Base-by-base conservation (phyloP, 1,284 basidiomycete genomes). In the Moniliella sp. region DNA sequence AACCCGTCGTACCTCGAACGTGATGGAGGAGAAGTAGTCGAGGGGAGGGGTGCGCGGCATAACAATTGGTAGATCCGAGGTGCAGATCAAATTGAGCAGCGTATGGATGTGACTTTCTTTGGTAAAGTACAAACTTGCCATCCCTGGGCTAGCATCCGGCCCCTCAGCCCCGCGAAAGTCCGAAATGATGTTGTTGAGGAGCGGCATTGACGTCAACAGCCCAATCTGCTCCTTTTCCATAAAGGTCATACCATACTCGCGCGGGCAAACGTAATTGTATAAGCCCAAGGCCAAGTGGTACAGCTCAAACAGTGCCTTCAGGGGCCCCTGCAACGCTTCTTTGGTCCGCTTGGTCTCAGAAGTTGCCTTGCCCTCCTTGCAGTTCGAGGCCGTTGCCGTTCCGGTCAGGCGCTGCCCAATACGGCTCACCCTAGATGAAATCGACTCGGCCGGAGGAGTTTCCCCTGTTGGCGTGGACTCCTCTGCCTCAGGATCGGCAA, bases 1-100 rank as follows among this genome's bases (percentile, higher is more conserved):
- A n/a, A n/a, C n/a, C n/a, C n/a, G n/a, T n/a, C n/a, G 94, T 23
- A 99, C 69, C 64, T 97, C 91, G 52, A 94, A 73, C 57, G 78
- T 83, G 44, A 91, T 82, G 53, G 83, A 79, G 0, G 80, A 82
- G 78, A 77, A 78, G 57, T 97, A 97, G 64, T 97, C 91, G 25
- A 97, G 69, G 8, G 94, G 86, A 11, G 86, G 86, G 35, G 88
- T 83, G 30, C 80, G 73, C 25, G 80, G 74, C 43, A 83, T 68
- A 30, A 68, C 80, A 48, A 91, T 83, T 0, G 84, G 84, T 28
- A 99, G 65, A n/a, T 91, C 84, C 13, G 83, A 91, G 2, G 79
- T 69, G 12, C 94, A 66, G 18, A 97, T 78, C 18, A 99, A 72
- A 61, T 97, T 93, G 38, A 94, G 80, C 31, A 97, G 70, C 0